These are phyloP conservation scores for Penicillium goetzii DNA, from an alignment of 495 filamentous ascomycete species.

Conservation along the genomic window DNA sequence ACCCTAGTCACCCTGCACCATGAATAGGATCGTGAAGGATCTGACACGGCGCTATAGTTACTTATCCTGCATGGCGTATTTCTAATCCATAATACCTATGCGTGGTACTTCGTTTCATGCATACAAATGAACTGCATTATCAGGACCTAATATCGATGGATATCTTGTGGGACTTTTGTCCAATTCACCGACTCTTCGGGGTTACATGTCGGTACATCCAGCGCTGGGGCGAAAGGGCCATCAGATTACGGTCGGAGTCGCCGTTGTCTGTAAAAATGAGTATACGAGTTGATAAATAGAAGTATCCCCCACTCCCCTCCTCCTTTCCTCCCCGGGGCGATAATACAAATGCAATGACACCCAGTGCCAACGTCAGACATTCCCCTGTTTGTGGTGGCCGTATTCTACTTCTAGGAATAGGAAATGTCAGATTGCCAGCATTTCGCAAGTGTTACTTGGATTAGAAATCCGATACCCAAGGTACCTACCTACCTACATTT, in stretches of 20 bases:
- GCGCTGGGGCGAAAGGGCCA: neutral
- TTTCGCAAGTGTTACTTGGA: neutral
- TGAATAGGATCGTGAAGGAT: neutral
- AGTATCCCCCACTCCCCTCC: neutral
- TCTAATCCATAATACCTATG: no score
- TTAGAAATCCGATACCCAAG: neutral
- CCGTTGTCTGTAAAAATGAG: neutral
- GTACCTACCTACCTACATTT: neutral
- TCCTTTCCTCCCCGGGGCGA: neutral
- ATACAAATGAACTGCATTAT: neutral
- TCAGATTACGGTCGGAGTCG: neutral
- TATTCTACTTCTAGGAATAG: neutral
- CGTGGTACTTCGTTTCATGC: neutral
- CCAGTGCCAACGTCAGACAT: neutral
- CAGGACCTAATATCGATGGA: neutral
- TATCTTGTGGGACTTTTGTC: slow-evolving; percentile 3
- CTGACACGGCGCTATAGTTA: neutral
- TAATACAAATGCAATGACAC: neutral
- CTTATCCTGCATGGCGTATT: neutral
- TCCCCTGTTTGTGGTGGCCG: neutral
- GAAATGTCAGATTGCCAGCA: neutral
- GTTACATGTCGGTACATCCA: neutral
- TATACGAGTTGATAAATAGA: neutral
- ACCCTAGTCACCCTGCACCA: neutral
- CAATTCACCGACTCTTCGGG: slow-evolving; percentile 9